phyloP scores from a whole-genome alignment of 768 basidiomycete genomes.

The Mycena polygramma region DNA sequence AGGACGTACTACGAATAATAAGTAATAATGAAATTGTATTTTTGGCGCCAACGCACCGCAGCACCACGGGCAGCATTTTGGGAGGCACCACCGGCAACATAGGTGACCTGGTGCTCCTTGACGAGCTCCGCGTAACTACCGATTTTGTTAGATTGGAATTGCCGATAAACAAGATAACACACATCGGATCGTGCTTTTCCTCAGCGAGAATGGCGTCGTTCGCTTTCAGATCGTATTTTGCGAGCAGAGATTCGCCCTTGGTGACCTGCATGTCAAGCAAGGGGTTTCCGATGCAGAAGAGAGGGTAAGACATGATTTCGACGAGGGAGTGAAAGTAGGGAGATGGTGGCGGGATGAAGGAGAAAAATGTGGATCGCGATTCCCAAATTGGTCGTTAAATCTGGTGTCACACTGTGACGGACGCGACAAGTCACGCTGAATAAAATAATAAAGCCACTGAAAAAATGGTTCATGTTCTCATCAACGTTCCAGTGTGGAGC shows the following conservation, averaged over 20 bases:
- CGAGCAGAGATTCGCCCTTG: conserved; percentile 84
- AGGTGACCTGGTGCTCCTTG: conserved; percentile 80
- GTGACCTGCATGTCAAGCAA: conserved; percentile 96
- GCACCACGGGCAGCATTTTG: conserved; percentile 98
- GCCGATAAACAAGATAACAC: conserved; percentile 41
- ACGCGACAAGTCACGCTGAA: too few species aligned
- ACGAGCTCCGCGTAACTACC: conserved; percentile 91
- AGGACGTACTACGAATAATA: conserved; percentile 80
- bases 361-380: not conserved
- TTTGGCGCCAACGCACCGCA: conserved; percentile 71
- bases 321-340: too few species aligned
- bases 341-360: not conserved
- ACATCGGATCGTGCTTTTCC: conserved; percentile 91
- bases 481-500: too few species aligned
- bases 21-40: conserved; percentile 6
- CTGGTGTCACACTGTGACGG: not conserved
- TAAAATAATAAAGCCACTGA: too few species aligned
- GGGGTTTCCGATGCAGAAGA: conserved; percentile 96
- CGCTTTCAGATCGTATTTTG: conserved; percentile 91
- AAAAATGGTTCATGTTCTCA: too few species aligned
- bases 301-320: conserved; percentile 54
- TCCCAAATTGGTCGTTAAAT: not conserved
- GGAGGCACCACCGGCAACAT: conserved; percentile 96
- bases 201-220: conserved; percentile 98
- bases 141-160: conserved; percentile 22